phyloP scores from a whole-genome alignment of 208 protist genomes.

The Leishmania mexicana region DNA sequence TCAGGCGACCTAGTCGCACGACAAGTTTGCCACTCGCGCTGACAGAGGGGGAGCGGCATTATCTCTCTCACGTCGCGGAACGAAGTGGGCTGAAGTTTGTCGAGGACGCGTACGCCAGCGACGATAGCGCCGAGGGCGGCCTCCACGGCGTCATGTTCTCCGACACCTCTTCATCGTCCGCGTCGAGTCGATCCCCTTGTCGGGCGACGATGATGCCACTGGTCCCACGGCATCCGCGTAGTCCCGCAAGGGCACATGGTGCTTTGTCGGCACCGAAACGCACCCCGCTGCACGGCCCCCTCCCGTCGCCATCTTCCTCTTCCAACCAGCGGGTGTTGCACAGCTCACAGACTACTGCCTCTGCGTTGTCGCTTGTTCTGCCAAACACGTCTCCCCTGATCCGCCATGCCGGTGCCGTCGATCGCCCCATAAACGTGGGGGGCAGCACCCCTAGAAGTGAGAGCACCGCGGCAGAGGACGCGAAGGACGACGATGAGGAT shows the following conservation, averaged over 20 bases:
- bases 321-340: neutral
- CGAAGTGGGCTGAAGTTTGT: slow-evolving; percentile 41
- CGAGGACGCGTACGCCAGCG: slow-evolving; percentile 40
- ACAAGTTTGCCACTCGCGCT: slow-evolving; percentile 19
- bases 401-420: neutral
- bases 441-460: neutral
- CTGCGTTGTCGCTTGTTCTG: neutral
- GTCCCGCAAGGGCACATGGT: neutral
- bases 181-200: neutral
- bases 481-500: slow-evolving; percentile 14
- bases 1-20: neutral
- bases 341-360: neutral
- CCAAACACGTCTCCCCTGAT: neutral
- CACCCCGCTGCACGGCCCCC: slow-evolving; percentile 14
- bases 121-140: slow-evolving; percentile 8
- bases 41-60: slow-evolving; percentile 27
- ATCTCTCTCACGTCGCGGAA: slow-evolving; percentile 19
- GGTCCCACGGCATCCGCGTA: neutral
- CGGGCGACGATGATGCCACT: neutral
- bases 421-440: neutral
- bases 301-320: slow-evolving; percentile 1
- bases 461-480: neutral
- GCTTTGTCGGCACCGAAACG: neutral
- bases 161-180: neutral
- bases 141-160: neutral